phyloP scores from a whole-genome alignment of 169 alveolate genomes.

The Hammondia hammondi region DNA sequence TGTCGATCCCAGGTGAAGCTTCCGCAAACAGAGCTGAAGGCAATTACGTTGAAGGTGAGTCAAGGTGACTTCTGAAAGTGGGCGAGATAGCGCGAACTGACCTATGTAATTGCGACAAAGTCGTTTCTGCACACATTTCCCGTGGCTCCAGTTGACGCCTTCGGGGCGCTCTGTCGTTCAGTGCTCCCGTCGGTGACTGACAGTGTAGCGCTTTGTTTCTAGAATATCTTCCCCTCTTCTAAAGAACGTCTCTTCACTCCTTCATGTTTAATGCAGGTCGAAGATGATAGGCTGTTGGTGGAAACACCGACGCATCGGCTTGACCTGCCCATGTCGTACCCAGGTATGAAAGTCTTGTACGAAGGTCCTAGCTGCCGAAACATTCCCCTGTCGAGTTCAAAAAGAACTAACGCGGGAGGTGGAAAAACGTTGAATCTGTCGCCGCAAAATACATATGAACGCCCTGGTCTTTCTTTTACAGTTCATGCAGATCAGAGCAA shows the following conservation, averaged over 20 bases:
- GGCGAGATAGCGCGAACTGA: background rate
- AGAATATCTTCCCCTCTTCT: background rate
- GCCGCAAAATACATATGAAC: too few species aligned
- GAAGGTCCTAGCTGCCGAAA: too few species aligned
- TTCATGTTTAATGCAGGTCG: background rate
- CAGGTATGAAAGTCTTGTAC: background rate
- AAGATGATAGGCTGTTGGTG: background rate
- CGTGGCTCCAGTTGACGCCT: too few species aligned
- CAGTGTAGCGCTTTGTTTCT: too few species aligned
- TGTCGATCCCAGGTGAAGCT: conserved; percentile 26
- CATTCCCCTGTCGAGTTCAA: too few species aligned
- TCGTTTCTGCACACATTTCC: conserved; percentile 3
- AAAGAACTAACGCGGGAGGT: too few species aligned
- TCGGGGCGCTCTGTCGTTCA: too few species aligned
- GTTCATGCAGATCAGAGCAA: conserved; percentile 13
- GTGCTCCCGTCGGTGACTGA: too few species aligned
- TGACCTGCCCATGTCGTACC: background rate
- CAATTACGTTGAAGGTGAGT: background rate
- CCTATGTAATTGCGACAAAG: background rate
- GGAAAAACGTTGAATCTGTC: too few species aligned
- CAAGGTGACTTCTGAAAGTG: too few species aligned
- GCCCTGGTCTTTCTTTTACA: background rate
- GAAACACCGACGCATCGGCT: background rate
- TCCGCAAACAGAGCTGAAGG: conserved; percentile 17
- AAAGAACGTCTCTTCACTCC: background rate